Evolutionary conservation across 192 early-diverging fungal genomes (phyloP), one percentile per base, ranked within the genome.

Genomic region (Coemansia sp.): DNA sequence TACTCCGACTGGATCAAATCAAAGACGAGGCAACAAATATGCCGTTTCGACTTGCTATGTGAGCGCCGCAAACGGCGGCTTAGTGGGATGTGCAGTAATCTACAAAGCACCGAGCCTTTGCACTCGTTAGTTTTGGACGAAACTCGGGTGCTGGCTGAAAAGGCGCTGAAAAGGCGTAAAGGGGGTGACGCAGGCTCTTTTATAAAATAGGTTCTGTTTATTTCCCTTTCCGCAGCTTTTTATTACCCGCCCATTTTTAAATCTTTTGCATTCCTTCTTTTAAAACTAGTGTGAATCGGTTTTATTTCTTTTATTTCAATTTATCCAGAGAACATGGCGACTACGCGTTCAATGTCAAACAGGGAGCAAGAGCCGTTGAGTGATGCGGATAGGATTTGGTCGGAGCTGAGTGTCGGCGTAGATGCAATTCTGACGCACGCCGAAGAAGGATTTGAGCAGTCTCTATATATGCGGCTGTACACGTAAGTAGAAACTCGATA

Each of bases 391-490:
- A 79, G 82, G 25, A 92, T 92, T 14, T 94, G 94, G 94, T 56
- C 65, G 17, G 84, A 84, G 21, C 72, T 98, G 34, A 85, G 89
- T 64, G 81, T 76, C 34, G 93, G 93, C 17, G 82, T 95, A 60
- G 85, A 93, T 64, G 82, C 84, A 58, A 93, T 98, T 74, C 86
- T 96, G 74, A 84, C 84, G 51, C 78, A 86, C 10, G 73, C 91
- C 15, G 86, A 87, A 49, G 82, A 90, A 42, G 93, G 92, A 20
- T 70, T 95, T 31, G 86, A 83, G 28, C 84, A 86, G 67, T 74
- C 73, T 37, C 84, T 85, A 52, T 98, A 92, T 76, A 91, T 95
- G 86, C 58, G 51, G 28, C 65, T 80, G 37, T 80, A 80, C 72
- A 71, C 93, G 93, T 94, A 89, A 74, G 88, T 81, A 17, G 31